Percentiles rank a stretch among this genome's conserved stretches.
Conservation (phyloP, 768 basidiomycete genomes). For the Boletus eberwhitei region DNA sequence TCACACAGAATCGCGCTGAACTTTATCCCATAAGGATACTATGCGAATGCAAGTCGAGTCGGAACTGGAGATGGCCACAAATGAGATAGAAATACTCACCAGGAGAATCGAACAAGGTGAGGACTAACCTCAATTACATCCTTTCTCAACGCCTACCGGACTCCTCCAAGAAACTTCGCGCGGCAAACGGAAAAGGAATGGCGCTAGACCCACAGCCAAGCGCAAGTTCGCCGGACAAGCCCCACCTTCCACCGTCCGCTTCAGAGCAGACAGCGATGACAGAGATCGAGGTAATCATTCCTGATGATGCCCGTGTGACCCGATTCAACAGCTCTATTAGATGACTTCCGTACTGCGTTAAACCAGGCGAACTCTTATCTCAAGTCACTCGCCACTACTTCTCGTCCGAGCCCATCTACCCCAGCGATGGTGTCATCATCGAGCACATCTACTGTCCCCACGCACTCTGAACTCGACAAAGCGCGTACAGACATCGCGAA, state of each 20-base stretch:
- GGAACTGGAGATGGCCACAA: slow-evolving; percentile 72
- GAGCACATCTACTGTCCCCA: slow-evolving; percentile 34
- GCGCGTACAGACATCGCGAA: slow-evolving; percentile 62
- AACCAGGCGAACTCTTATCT: slow-evolving; percentile 60
- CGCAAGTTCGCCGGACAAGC: slow-evolving; percentile 35
- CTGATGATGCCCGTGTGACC: background rate
- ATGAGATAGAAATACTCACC: slow-evolving; percentile 66
- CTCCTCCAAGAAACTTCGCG: slow-evolving; percentile 25
- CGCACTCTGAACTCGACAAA: slow-evolving; percentile 44
- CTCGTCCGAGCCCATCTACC: slow-evolving; percentile 35
- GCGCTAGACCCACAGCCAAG: slow-evolving; percentile 22
- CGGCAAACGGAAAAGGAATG: slow-evolving; percentile 31
- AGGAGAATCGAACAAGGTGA: slow-evolving; percentile 47
- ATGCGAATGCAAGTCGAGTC: slow-evolving; percentile 70
- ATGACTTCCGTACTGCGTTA: slow-evolving; percentile 72
- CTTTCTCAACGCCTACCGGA: background rate
- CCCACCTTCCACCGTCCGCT: slow-evolving; percentile 26
- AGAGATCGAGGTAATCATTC: slow-evolving; percentile 32
- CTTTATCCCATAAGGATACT: slow-evolving; percentile 41
- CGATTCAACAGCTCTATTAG: slow-evolving; percentile 32
- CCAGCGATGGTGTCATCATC: slow-evolving; percentile 37
- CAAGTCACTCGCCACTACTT: slow-evolving; percentile 50
- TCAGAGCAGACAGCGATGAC: slow-evolving; percentile 33
- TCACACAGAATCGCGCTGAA: slow-evolving; percentile 9
- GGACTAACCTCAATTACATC: background rate